These are phyloP conservation scores for Lepidium didymum DNA, from an alignment of 345 rosid genomes.

Conservation along the genomic window DNA sequence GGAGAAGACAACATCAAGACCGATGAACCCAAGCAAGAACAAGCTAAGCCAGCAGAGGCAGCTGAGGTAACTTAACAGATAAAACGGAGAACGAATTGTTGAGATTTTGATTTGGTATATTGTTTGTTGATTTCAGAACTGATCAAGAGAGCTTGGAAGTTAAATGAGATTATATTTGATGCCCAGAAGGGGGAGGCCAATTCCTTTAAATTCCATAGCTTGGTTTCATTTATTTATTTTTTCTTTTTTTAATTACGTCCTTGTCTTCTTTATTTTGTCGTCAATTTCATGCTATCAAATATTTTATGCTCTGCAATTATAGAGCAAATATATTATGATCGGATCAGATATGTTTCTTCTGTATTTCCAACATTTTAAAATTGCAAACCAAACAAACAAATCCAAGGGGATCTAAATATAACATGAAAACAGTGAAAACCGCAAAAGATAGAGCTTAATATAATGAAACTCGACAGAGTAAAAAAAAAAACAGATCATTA, in stretches of 20 bases:
- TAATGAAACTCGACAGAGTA: neutral
- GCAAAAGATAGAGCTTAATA: neutral
- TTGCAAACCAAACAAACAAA: neutral
- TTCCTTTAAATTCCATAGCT: constrained; percentile 4
- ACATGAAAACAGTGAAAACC: neutral
- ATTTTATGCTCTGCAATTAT: constrained; percentile 4
- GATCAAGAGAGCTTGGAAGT: constrained; percentile 15
- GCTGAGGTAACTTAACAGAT: constrained; percentile 34
- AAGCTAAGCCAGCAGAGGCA: constrained; percentile 46
- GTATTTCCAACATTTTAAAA: neutral
- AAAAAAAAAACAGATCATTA: neutral
- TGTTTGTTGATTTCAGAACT: constrained; percentile 19
- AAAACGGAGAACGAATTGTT: neutral
- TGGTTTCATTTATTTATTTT: constrained; percentile 19
- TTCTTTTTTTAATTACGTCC: neutral
- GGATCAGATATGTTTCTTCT: constrained; percentile 6
- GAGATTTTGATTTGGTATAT: neutral
- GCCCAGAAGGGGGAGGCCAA: constrained; percentile 14
- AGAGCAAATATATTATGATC: neutral
- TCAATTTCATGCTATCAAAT: constrained; percentile 2
- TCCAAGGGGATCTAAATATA: neutral
- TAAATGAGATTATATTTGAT: constrained; percentile 13
- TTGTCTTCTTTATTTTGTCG: constrained; percentile 1
- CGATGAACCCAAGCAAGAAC: constrained; percentile 58
- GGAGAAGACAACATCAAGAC: constrained; percentile 75